Conservation (phyloP, 169 alveolate species). For the Plasmodium sp. region DNA sequence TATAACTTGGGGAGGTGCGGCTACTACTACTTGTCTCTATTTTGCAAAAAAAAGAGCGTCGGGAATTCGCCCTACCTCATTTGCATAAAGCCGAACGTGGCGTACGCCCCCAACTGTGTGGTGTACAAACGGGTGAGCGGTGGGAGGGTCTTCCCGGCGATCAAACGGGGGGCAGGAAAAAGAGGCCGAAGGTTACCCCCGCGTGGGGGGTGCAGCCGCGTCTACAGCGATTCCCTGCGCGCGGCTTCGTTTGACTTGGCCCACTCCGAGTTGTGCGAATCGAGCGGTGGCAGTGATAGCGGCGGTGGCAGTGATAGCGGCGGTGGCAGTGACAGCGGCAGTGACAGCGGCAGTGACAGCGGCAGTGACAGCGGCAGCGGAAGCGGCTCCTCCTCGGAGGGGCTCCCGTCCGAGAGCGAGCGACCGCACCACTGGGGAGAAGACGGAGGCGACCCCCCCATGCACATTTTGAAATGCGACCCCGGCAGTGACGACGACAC, state of each 20-base stretch:
- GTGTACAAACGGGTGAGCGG: constrained; percentile 18
- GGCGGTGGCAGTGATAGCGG: too few species aligned
- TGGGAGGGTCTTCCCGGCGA: not conserved
- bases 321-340: not conserved
- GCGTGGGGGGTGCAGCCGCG: not conserved
- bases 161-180: not conserved
- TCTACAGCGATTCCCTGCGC: constrained; percentile 1
- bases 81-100: constrained; percentile 26
- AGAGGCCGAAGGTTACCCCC: not conserved
- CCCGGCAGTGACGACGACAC: constrained; percentile 11
- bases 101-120: constrained; percentile 55
- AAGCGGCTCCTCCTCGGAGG: not conserved
- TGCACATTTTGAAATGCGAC: not conserved
- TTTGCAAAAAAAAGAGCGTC: constrained; percentile 29
- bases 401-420: not conserved
- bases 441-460: not conserved
- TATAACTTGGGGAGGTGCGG: constrained; percentile 38
- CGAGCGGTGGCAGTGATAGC: not conserved
- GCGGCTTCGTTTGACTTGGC: not conserved
- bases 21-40: constrained; percentile 41
- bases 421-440: not conserved
- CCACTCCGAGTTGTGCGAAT: not conserved
- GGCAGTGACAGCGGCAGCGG: too few species aligned
- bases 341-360: not conserved
- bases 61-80: constrained; percentile 51